Base-by-base conservation (phyloP, 2,329 filamentous ascomycete genomes). In the Ceratocystis diversiconidia region DNA sequence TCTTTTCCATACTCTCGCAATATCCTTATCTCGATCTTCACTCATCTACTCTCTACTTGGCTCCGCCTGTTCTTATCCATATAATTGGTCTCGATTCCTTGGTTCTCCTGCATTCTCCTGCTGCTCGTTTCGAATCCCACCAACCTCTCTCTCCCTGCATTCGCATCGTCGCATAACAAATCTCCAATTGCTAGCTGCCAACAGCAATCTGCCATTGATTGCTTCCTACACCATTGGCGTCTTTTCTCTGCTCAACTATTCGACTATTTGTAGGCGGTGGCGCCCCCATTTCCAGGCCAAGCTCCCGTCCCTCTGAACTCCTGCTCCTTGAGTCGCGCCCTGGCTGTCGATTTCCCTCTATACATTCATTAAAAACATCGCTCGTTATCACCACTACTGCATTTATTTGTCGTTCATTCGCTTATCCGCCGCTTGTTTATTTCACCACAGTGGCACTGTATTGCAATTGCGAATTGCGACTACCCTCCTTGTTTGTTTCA, bases 71-170 rank as follows among this genome's bases (percentile, higher is more conserved):
- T 25, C 52, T 22, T 8, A 15, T 57, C 22, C 52, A 30, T 17
- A 4, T 17, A 57, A 19, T 28, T 30, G 28, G n/a, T 17, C 28
- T 36, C 28, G 32, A 36, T 59, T 59, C 28, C 55, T 36, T n/a
- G 15, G 3, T 7, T 30, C 55, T 59, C 55, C 55, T 59, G 25
- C 55, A 59, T 59, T 59, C 55, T 36, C 55, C 55, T 19, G 7
- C 55, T 59, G 19, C 55, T 59, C 55, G 28, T 59, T 59, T 59
- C 55, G 55, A 59, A 59, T 32, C 25, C 25, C 25, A 32, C 55
- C 28, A n/a, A 57, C 10, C 15, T 59, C 25, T 22, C 8, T 17
- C 55, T 59, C 55, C 55, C 55, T 59, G 55, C 28, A 25, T 59
- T 59, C 55, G 28, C 55, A 59, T 59, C 55, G 25, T 59, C 55